phyloP scores from a whole-genome alignment of 192 early-diverging fungal species.

The Linnemannia elongata region DNA sequence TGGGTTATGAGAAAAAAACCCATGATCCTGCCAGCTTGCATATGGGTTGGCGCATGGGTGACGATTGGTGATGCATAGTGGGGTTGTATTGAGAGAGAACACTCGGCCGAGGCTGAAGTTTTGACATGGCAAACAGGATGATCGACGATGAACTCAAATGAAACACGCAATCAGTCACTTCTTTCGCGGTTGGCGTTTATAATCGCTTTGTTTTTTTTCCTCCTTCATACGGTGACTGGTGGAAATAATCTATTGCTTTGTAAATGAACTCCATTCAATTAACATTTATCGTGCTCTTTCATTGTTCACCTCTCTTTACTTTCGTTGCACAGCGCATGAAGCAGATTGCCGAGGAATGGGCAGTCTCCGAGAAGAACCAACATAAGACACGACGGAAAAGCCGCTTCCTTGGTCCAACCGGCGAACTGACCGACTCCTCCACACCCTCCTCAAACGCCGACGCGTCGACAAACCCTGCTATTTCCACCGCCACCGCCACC shows the following conservation, averaged over 20 bases:
- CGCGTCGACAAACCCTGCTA: not conserved
- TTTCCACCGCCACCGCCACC: not conserved
- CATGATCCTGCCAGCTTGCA: not conserved
- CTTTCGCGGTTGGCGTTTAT: not conserved
- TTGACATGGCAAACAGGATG: not conserved
- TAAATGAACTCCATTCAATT: not conserved
- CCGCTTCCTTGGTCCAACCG: conserved; percentile 24
- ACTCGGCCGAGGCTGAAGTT: not conserved
- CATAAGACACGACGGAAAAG: conserved; percentile 45
- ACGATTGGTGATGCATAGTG: too few relatives aligned
- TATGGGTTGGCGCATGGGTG: not conserved
- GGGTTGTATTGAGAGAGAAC: too few relatives aligned
- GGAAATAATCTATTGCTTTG: not conserved
- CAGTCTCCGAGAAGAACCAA: conserved; percentile 44
- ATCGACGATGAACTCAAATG: not conserved
- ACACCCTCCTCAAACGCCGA: not conserved
- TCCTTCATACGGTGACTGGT: not conserved
- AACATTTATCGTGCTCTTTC: not conserved
- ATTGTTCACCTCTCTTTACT: not conserved
- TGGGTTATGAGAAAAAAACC: not conserved
- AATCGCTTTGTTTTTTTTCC: not conserved
- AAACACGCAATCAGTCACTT: not conserved
- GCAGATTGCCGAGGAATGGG: conserved; percentile 42
- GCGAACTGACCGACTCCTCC: conserved; percentile 7
- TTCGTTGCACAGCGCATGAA: conserved; percentile 39